Percentiles rank a stretch among this genome's conserved stretches.
phyloP scores from a whole-genome alignment of 2,329 filamentous ascomycete genomes.

The Tolypocladium capitatum region DNA sequence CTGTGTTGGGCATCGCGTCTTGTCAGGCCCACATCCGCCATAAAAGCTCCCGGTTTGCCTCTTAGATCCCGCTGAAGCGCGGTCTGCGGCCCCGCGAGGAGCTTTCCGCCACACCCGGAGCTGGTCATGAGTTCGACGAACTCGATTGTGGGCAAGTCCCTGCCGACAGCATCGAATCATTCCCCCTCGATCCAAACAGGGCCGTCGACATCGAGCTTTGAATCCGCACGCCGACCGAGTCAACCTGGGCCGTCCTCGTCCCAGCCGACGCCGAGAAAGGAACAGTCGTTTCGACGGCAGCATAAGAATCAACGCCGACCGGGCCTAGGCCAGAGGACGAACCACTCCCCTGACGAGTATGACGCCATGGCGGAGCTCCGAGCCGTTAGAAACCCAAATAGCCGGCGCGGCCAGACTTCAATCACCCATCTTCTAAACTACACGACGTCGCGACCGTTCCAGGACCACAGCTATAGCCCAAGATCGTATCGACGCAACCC shows the following conservation, averaged over 20 bases:
- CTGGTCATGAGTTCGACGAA: slow-evolving; percentile 21
- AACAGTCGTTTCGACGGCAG: slow-evolving; percentile 64
- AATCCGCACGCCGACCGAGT: slow-evolving; percentile 34
- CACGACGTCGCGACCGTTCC: slow-evolving; percentile 59
- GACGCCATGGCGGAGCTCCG: slow-evolving; percentile 74
- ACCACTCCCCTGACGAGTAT: slow-evolving; percentile 50
- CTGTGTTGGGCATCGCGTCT: background rate
- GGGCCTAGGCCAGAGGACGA: slow-evolving; percentile 25
- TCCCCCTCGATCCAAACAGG: slow-evolving; percentile 26
- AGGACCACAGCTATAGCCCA: slow-evolving; percentile 38
- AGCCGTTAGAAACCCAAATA: slow-evolving; percentile 42
- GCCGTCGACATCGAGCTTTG: slow-evolving; percentile 33
- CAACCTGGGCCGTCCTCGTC: slow-evolving; percentile 18
- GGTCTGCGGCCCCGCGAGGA: too few relatives aligned
- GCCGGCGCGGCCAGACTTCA: slow-evolving; percentile 82
- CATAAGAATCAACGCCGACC: slow-evolving; percentile 73
- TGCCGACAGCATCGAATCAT: slow-evolving; percentile 29
- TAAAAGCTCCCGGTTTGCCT: background rate
- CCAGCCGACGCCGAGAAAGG: slow-evolving; percentile 50
- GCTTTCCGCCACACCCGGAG: background rate
- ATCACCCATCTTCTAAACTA: slow-evolving; percentile 97
- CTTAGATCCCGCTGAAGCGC: background rate
- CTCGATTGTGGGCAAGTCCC: slow-evolving; percentile 34
- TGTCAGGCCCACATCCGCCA: background rate
- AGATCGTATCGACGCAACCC: slow-evolving; percentile 56